These are phyloP conservation scores for Talaromyces sp. DNA, from an alignment of 2,329 filamentous ascomycete species.

Conservation along the genomic window DNA sequence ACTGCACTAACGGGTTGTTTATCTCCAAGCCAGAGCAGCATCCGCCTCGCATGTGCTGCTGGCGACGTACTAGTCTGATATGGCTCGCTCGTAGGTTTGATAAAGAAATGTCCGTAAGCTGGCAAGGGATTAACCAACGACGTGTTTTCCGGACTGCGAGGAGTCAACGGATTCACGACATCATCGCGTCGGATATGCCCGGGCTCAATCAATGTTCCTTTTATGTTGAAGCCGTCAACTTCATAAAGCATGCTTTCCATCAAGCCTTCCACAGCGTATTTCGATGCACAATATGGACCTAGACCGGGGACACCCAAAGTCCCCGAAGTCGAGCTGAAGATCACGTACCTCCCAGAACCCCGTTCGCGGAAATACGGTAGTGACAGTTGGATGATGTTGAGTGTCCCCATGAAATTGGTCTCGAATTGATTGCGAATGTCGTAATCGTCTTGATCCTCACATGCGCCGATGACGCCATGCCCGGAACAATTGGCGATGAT, in stretches of 20 bases:
- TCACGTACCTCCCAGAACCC: constrained; percentile 74
- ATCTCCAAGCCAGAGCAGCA: constrained; percentile 92
- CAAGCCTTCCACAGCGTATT: constrained; percentile 92
- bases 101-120: constrained; percentile 86
- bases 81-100: constrained; percentile 77
- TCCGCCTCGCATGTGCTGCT: constrained; percentile 80
- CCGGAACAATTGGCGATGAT: constrained; percentile 91
- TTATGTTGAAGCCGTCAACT: constrained; percentile 85
- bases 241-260: constrained; percentile 98
- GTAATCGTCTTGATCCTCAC: constrained; percentile 93
- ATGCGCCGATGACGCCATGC: constrained; percentile 91
- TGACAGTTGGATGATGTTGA: constrained; percentile 87
- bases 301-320: constrained; percentile 90
- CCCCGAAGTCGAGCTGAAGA: constrained; percentile 89
- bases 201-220: constrained; percentile 87
- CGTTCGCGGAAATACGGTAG: constrained; percentile 82
- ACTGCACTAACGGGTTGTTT: constrained; percentile 88
- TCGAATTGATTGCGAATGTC: constrained; percentile 95
- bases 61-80: constrained; percentile 76
- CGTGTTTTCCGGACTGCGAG: constrained; percentile 23
- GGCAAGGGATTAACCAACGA: constrained; percentile 55
- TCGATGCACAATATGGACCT: constrained; percentile 92
- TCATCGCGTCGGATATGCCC: constrained; percentile 86
- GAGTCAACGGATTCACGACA: constrained; percentile 28
- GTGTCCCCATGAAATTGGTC: constrained; percentile 93